Evolutionary conservation across 1,139 yeast species (phyloP).

Genomic region (Pichia sp.): DNA sequence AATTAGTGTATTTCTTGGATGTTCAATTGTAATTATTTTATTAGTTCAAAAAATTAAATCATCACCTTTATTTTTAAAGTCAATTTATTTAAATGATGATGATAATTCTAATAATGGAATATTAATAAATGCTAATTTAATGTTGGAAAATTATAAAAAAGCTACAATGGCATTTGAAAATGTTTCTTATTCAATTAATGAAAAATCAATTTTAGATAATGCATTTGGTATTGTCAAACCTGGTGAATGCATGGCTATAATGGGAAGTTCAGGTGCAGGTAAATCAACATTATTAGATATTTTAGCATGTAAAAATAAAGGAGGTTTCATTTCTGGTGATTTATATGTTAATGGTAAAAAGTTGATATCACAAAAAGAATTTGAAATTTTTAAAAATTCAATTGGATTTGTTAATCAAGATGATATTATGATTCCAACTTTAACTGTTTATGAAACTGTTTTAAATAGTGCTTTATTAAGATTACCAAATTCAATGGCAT

Average conservation of each 20-base stretch:
- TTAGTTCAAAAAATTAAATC: slow-evolving; percentile 49
- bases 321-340: slow-evolving; percentile 60
- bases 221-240: slow-evolving; percentile 76
- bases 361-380: slow-evolving; percentile 30
- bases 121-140: slow-evolving; percentile 19
- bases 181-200: slow-evolving; percentile 56
- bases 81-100: slow-evolving; percentile 24
- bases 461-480: slow-evolving; percentile 84
- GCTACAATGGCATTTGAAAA: slow-evolving; percentile 72
- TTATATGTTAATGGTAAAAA: slow-evolving; percentile 69
- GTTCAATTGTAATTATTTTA: slow-evolving; percentile 35
- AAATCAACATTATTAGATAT: slow-evolving; percentile 90
- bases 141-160: slow-evolving; percentile 58
- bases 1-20: slow-evolving; percentile 41
- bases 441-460: slow-evolving; percentile 93
- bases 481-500: slow-evolving; percentile 72
- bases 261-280: slow-evolving; percentile 99
- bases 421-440: slow-evolving; percentile 81
- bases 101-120: slow-evolving; percentile 33
- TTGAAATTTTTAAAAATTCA: slow-evolving; percentile 49
- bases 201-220: slow-evolving; percentile 48
- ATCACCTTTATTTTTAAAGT: slow-evolving; percentile 51
- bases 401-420: slow-evolving; percentile 98
- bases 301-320: slow-evolving; percentile 78
- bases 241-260: slow-evolving; percentile 85